phyloP scores from a whole-genome alignment of 495 filamentous ascomycete species.

The Lindgomyces ingoldianus region DNA sequence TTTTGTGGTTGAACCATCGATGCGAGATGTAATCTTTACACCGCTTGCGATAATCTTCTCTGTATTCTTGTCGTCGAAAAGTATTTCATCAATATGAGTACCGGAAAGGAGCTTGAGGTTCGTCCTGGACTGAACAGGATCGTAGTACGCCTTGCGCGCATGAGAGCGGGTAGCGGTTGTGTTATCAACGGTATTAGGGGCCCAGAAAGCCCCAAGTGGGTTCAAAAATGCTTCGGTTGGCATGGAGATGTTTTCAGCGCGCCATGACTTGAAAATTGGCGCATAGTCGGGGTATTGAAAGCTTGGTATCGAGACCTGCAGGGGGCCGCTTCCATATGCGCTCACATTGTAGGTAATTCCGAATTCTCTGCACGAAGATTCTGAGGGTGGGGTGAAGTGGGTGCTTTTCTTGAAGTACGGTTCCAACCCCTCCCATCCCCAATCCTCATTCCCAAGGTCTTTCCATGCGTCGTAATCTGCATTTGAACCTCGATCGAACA shows the following conservation, averaged over 20 bases:
- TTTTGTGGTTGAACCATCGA: constrained; percentile 21
- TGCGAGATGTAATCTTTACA: constrained; percentile 37
- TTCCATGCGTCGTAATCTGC: constrained; percentile 42
- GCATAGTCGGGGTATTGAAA: constrained; percentile 48
- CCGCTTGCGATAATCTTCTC: constrained; percentile 39
- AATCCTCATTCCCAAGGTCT: constrained; percentile 35
- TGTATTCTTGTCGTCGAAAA: constrained; percentile 5
- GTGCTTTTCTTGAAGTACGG: constrained; percentile 29
- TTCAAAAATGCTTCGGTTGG: constrained; percentile 8
- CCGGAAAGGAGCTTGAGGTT: constrained; percentile 30
- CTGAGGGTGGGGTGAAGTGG: constrained; percentile 13
- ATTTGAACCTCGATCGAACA: constrained; percentile 12
- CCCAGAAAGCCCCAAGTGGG: constrained; percentile 11
- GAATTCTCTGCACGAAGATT: not conserved
- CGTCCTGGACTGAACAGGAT: not conserved
- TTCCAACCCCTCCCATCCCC: constrained; percentile 38
- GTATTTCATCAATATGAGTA: constrained; percentile 19
- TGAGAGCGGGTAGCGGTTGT: constrained; percentile 1
- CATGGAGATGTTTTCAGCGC: not conserved
- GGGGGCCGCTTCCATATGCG: constrained; percentile 47
- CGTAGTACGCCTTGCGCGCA: constrained; percentile 19
- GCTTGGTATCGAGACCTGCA: constrained; percentile 48
- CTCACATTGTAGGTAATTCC: constrained; percentile 46
- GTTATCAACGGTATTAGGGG: constrained; percentile 17
- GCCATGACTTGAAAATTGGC: constrained; percentile 33